Evolutionary conservation across 805 yeast species (phyloP).

Genomic region (Groenewaldozyma tartarivorans): DNA sequence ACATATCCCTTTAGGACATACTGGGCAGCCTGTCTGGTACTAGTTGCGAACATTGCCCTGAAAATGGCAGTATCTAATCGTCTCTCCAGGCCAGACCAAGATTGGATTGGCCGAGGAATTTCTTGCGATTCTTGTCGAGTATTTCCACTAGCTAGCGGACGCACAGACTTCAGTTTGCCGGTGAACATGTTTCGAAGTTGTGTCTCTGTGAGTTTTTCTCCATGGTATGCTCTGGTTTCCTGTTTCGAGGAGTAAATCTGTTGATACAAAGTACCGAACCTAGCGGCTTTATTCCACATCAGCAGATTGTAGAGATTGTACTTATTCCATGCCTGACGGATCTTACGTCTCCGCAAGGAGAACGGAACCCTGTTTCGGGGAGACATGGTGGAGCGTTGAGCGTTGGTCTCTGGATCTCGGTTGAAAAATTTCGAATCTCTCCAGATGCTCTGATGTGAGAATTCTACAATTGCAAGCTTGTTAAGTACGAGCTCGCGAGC

Average conservation of each 20-base stretch:
- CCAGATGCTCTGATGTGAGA: too few relatives aligned
- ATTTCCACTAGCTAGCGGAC: slow-evolving; percentile 54
- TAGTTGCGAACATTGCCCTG: slow-evolving; percentile 87
- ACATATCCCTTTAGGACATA: slow-evolving; percentile 76
- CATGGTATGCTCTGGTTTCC: slow-evolving; percentile 92
- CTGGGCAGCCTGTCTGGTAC: slow-evolving; percentile 89
- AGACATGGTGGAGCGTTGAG: slow-evolving; percentile 12
- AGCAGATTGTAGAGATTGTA: slow-evolving; percentile 81
- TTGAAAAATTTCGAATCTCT: too few relatives aligned
- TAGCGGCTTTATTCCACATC: slow-evolving; percentile 52
- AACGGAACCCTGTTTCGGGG: slow-evolving; percentile 19
- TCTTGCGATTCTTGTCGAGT: slow-evolving; percentile 54
- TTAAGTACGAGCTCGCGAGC: too few relatives aligned
- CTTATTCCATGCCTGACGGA: slow-evolving; percentile 88
- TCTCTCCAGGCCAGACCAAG: slow-evolving; percentile 79
- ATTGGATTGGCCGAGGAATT: slow-evolving; percentile 82
- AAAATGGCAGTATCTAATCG: slow-evolving; percentile 84
- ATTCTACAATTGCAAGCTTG: too few relatives aligned
- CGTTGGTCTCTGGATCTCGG: too few relatives aligned
- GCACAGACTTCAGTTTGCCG: slow-evolving; percentile 68
- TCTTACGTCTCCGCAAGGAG: slow-evolving; percentile 28
- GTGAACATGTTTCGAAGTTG: slow-evolving; percentile 69
- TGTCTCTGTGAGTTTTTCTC: slow-evolving; percentile 81
- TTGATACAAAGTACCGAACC: slow-evolving; percentile 67
- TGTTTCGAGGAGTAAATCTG: slow-evolving; percentile 88